Base-by-base conservation (phyloP, 1,284 basidiomycete species). In the Peniophora sp. region DNA sequence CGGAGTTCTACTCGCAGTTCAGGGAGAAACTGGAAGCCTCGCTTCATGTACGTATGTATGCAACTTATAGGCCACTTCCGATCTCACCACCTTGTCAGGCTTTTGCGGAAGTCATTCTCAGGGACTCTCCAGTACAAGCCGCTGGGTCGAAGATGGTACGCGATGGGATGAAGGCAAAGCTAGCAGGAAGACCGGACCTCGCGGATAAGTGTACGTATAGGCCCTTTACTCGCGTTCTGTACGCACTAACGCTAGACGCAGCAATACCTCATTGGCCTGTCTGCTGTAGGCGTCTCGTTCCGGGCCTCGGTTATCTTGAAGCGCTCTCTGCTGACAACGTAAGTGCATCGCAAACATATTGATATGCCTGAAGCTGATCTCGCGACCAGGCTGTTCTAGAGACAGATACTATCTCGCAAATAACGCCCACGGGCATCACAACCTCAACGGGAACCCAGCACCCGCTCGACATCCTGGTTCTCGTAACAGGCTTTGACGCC, bases 271-370 rank as follows among this genome's bases (percentile, higher is more conserved):
- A 45, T 22, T 45, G 17, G 20, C 22, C 44, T 9, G 44, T 45
- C 8, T 20, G 12, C 14, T 45, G 44, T n/a, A 69, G 79, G 32
- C 69, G 83, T 38, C 63, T 83, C 38, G 85, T 82, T 0, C 81
- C 83, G 2, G 83, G 81, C 0, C 80, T 79, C 32, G 81, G 82
- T 2, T 85, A 82, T 60, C 68, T 85, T 23, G 80, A 83, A 58
- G 77, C 83, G 0, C 62, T 85, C 8, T 77, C 75, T 54, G 69
- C 76, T 61, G 75, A 78, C 50, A 83, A 84, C 58, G 81, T 81
- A 51, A 44, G 67, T 57, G 3, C 46, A 22, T 25, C 2, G 32
- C 14, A 3, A 22, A 3, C 14, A 10, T 45, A 10, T 22, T 24
- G 19, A 16, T 25, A 16, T 9, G 20, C 19, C 20, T 23, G 8